These are phyloP conservation scores for Mycena metata DNA, from an alignment of 768 basidiomycete genomes.

Conservation along the genomic window DNA sequence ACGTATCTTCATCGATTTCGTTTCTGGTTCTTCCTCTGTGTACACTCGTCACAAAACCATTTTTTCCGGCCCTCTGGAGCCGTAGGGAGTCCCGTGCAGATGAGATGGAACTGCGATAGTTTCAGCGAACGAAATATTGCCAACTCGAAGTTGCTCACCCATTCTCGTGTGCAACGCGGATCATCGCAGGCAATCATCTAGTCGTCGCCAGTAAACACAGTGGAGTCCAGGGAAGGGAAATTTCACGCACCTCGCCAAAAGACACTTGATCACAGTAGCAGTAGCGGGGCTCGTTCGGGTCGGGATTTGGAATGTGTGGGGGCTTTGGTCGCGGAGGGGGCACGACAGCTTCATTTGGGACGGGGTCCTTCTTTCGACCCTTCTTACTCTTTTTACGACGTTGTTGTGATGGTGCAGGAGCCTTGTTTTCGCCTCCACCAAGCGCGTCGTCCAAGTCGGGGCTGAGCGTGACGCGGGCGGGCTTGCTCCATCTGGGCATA, in stretches of 20 bases:
- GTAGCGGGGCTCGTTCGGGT: constrained; percentile 72
- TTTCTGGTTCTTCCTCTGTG: constrained; percentile 49
- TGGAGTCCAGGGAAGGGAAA: constrained; percentile 26
- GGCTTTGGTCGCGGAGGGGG: constrained; percentile 43
- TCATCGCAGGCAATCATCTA: constrained; percentile 93
- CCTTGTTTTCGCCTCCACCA: constrained; percentile 33
- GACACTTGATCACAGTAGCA: constrained; percentile 88
- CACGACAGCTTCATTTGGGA: constrained; percentile 11
- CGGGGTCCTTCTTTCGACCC: constrained; percentile 34
- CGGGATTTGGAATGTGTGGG: constrained; percentile 40
- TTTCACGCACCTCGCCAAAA: constrained; percentile 78
- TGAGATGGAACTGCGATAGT: constrained; percentile 74
- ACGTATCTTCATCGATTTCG: constrained; percentile 48
- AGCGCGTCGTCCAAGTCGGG: constrained; percentile 54
- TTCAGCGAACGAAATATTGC: constrained; percentile 10
- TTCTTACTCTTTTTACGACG: constrained; percentile 44
- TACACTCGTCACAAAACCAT: constrained; percentile 83
- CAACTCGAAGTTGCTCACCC: constrained; percentile 67
- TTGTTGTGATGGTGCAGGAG: constrained; percentile 23
- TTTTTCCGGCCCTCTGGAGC: constrained; percentile 68
- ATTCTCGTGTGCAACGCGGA: constrained; percentile 78
- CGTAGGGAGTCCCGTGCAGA: constrained; percentile 71
- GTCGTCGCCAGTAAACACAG: constrained; percentile 32
- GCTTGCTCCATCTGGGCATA: constrained; percentile 66
- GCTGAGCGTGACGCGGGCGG: constrained; percentile 57